Percentiles rank a stretch among this genome's conserved stretches.
phyloP scores from a whole-genome alignment of 2,329 filamentous ascomycete genomes.

The Aspergillus proliferans region DNA sequence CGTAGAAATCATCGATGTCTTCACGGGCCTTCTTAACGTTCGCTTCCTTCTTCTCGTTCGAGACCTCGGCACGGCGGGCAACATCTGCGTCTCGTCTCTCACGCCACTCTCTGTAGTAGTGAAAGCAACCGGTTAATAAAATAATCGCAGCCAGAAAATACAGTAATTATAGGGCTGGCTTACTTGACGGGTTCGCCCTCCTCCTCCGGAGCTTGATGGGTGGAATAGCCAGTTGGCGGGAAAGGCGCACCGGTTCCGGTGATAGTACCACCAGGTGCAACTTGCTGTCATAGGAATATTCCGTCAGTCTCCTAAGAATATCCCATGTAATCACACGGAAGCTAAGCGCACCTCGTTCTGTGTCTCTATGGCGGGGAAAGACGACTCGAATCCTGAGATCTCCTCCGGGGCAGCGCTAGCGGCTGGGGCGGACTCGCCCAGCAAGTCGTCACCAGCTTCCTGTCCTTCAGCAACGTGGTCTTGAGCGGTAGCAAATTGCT shows the following conservation, averaged over 20 bases:
- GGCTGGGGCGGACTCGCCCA: constrained; percentile 44
- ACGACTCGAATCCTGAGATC: constrained; percentile 69
- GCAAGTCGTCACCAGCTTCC: constrained; percentile 63
- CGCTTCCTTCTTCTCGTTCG: constrained; percentile 72
- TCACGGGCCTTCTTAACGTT: constrained; percentile 84
- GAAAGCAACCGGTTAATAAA: background rate
- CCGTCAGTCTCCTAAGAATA: constrained; percentile 11
- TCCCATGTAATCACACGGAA: background rate
- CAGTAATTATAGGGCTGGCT: background rate
- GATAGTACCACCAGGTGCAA: constrained; percentile 71
- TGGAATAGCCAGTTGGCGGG: constrained; percentile 46
- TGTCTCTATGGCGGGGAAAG: constrained; percentile 77
- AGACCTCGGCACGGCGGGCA: constrained; percentile 76
- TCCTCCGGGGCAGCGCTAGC: constrained; percentile 33
- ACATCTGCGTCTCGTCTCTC: constrained; percentile 79
- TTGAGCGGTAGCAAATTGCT: constrained; percentile 74
- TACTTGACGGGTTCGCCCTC: constrained; percentile 78
- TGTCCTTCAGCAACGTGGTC: constrained; percentile 56
- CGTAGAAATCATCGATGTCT: constrained; percentile 98
- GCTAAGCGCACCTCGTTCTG: constrained; percentile 58
- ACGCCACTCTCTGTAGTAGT: constrained; percentile 64
- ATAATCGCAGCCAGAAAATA: background rate
- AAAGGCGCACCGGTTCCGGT: constrained; percentile 62
- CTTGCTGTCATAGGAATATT: constrained; percentile 45
- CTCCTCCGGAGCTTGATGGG: constrained; percentile 59